A percentile compares a stretch with the other conserved stretches of the same genome.
Evolutionary conservation across 805 yeast species (phyloP).

Genomic region (Schizosaccharomyces octosporus): DNA sequence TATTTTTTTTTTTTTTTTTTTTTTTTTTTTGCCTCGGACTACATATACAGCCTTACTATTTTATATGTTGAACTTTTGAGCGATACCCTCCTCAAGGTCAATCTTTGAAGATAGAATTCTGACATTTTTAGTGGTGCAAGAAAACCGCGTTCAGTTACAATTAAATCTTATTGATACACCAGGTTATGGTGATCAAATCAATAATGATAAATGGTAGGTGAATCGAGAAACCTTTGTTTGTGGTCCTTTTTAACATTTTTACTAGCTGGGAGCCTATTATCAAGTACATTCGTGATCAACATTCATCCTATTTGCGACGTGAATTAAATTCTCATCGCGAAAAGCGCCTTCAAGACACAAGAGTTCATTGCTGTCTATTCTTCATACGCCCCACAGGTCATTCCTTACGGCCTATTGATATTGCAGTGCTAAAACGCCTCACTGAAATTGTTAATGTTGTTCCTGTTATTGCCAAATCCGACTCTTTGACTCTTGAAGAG

Average conservation of each 20-base stretch:
- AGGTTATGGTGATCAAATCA: conserved; percentile 87
- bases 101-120: neutral
- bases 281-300: conserved; percentile 67
- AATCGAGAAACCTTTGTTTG: neutral
- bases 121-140: conserved; percentile 26
- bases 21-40: neutral
- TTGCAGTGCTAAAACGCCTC: conserved; percentile 57
- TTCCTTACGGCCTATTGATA: conserved; percentile 53
- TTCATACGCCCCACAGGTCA: conserved; percentile 49
- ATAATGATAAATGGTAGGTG: conserved; percentile 27
- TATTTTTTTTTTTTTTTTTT: neutral
- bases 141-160: conserved; percentile 67
- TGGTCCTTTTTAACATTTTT: conserved; percentile 10
- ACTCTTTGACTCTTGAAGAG: conserved; percentile 67
- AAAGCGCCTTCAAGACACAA: conserved; percentile 50
- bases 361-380: conserved; percentile 72
- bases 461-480: conserved; percentile 87
- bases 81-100: too few relatives aligned
- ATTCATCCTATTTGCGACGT: conserved; percentile 66
- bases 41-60: neutral
- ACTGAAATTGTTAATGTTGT: conserved; percentile 81
- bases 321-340: conserved; percentile 68
- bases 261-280: conserved; percentile 61
- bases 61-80: conserved; percentile 8
- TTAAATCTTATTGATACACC: conserved; percentile 88